Conservation (phyloP, 805 yeast species). For the Kuraishia hungarica region DNA sequence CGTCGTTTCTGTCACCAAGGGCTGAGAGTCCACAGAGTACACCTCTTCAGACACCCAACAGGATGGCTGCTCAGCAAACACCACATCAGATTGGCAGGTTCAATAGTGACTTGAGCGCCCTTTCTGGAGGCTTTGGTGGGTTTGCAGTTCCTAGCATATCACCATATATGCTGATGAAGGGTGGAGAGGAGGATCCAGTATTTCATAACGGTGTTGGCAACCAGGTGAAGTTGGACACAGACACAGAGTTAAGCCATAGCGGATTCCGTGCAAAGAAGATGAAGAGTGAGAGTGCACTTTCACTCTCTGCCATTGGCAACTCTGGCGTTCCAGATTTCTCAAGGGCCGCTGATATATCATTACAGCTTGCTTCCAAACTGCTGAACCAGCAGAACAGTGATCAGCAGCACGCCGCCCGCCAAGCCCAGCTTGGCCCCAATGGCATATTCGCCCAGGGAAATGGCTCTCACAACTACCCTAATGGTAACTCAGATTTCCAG, state of each 20-base stretch:
- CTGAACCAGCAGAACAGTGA: slow-evolving; percentile 6
- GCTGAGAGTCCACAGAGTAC: slow-evolving; percentile 18
- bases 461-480: background rate
- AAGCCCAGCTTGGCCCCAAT: background rate
- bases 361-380: slow-evolving; percentile 18
- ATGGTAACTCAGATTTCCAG: background rate
- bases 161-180: slow-evolving; percentile 6
- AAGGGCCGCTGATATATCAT: slow-evolving; percentile 21
- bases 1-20: slow-evolving; percentile 33
- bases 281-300: slow-evolving; percentile 1
- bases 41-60: slow-evolving; percentile 6
- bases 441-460: background rate
- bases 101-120: slow-evolving; percentile 10
- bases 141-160: slow-evolving; percentile 7
- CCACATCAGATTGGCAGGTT: slow-evolving; percentile 2
- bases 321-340: slow-evolving; percentile 8
- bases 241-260: slow-evolving; percentile 8
- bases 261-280: slow-evolving; percentile 3
- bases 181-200: background rate
- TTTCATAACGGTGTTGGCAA: slow-evolving; percentile 6
- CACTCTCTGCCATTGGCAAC: slow-evolving; percentile 1
- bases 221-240: background rate
- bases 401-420: background rate
- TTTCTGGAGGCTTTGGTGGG: slow-evolving; percentile 11
- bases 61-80: slow-evolving; percentile 11